These are phyloP conservation scores for Haberlea rhodopensis DNA, from an alignment of 257 asterid genomes.

Conservation along the genomic window DNA sequence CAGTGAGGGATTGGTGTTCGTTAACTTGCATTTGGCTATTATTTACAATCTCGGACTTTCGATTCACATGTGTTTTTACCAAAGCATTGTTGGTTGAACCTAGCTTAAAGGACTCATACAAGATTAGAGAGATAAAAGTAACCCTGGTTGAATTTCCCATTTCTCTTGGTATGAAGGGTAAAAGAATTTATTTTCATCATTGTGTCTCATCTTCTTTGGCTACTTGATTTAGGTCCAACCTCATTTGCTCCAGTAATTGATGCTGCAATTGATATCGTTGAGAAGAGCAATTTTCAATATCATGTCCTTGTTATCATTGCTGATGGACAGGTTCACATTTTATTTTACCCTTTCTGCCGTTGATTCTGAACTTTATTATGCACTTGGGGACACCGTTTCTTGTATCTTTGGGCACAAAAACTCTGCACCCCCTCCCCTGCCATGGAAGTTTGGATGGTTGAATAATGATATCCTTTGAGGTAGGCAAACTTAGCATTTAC, in stretches of 20 bases:
- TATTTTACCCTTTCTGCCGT: neutral
- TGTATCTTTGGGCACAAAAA: no score
- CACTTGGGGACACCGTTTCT: no score
- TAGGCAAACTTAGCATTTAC: neutral
- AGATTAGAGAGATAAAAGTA: neutral
- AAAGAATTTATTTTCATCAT: slow-evolving; percentile 6
- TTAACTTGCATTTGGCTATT: neutral
- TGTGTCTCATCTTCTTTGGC: slow-evolving; percentile 3
- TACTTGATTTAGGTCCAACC: slow-evolving; percentile 64
- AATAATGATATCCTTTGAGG: neutral
- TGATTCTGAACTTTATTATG: no score
- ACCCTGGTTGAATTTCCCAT: neutral
- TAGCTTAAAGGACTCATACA: neutral
- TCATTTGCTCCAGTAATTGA: slow-evolving; percentile 83
- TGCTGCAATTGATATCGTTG: slow-evolving; percentile 55
- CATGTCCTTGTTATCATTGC: slow-evolving; percentile 21
- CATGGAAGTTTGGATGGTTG: neutral
- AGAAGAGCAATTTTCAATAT: slow-evolving; percentile 23
- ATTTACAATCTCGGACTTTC: neutral
- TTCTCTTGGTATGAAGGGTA: neutral
- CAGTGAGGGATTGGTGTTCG: neutral
- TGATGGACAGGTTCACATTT: slow-evolving; percentile 23
- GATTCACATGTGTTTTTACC: neutral
- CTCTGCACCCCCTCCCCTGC: neutral
- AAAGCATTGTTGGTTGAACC: neutral